Conservation (phyloP, 2,329 filamentous ascomycete species). For the Scolecobasidium constrictum region DNA sequence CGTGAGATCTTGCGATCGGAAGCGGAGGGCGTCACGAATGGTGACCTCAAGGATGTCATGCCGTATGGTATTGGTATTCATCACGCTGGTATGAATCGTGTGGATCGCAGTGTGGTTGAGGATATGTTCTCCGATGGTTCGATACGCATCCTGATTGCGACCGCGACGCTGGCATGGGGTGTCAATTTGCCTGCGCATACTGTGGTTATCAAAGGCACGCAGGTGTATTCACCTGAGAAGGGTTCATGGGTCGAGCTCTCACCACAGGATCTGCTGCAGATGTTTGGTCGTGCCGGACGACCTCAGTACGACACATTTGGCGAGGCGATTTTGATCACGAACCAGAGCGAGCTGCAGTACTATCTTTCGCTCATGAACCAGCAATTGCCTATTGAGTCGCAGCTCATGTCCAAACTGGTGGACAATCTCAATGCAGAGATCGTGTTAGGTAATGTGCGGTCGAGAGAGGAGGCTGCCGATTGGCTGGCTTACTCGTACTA, state of each 20-base stretch:
- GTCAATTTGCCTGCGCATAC: constrained; percentile 96
- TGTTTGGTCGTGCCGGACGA: constrained; percentile 93
- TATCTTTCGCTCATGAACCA: constrained; percentile 95
- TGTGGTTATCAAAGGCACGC: constrained; percentile 97
- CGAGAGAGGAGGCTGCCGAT: constrained; percentile 90
- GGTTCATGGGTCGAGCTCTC: constrained; percentile 97
- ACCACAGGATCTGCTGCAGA: constrained; percentile 94
- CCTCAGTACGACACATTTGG: constrained; percentile 97
- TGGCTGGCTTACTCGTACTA: constrained; percentile 98
- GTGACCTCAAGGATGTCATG: constrained; percentile 83
- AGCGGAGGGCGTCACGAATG: constrained; percentile 69
- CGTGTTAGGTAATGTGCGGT: constrained; percentile 86
- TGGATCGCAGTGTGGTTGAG: constrained; percentile 91
- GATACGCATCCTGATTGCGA: constrained; percentile 92
- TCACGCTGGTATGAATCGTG: constrained; percentile 91
- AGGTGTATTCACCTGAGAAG: constrained; percentile 96
- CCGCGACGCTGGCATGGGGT: constrained; percentile 97
- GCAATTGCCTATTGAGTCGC: constrained; percentile 93
- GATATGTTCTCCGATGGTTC: constrained; percentile 86
- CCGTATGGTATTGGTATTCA: constrained; percentile 98
- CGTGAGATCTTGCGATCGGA: constrained; percentile 82
- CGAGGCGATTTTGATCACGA: constrained; percentile 97
- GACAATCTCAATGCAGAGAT: constrained; percentile 96
- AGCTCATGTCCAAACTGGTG: constrained; percentile 82
- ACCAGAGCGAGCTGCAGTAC: constrained; percentile 89